Conservation (phyloP, 768 basidiomycete species). For the Lactarius hengduanensis region DNA sequence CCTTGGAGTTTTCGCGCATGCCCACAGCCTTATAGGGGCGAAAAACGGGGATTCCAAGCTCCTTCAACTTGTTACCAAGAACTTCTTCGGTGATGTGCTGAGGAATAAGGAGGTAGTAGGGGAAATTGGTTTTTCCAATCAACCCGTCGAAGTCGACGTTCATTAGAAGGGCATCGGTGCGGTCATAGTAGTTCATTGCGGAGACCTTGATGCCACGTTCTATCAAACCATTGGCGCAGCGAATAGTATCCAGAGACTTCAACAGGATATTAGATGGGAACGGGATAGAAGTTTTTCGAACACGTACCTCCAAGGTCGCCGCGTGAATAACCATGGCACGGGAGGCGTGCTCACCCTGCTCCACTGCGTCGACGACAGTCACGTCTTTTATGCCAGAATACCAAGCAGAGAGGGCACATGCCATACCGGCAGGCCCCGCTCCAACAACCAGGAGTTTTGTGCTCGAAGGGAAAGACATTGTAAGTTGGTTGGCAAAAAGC, state of each 20-base stretch:
- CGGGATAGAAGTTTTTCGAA: neutral
- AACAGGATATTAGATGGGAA: slow-evolving; percentile 37
- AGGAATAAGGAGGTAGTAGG: slow-evolving; percentile 43
- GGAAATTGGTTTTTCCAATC: slow-evolving; percentile 43
- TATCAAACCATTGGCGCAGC: slow-evolving; percentile 41
- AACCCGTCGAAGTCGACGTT: slow-evolving; percentile 38
- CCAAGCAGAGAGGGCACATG: slow-evolving; percentile 45
- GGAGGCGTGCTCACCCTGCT: slow-evolving; percentile 39
- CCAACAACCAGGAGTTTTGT: slow-evolving; percentile 51
- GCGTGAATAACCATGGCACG: slow-evolving; percentile 51
- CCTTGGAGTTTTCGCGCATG: slow-evolving; percentile 36
- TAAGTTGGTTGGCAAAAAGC: neutral
- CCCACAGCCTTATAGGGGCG: slow-evolving; percentile 43
- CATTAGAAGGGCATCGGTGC: slow-evolving; percentile 33
- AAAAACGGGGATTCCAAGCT: slow-evolving; percentile 37
- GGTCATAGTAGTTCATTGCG: slow-evolving; percentile 35
- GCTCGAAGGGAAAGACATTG: slow-evolving; percentile 36
- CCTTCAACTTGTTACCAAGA: slow-evolving; percentile 38
- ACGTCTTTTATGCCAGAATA: slow-evolving; percentile 45
- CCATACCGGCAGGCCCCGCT: slow-evolving; percentile 50
- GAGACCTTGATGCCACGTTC: slow-evolving; percentile 38
- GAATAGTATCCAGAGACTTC: slow-evolving; percentile 48
- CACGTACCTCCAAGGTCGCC: slow-evolving; percentile 49
- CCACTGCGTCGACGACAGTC: slow-evolving; percentile 43
- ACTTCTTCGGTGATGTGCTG: slow-evolving; percentile 46